phyloP scores from a whole-genome alignment of 495 filamentous ascomycete genomes.

The Xylaria sp. region DNA sequence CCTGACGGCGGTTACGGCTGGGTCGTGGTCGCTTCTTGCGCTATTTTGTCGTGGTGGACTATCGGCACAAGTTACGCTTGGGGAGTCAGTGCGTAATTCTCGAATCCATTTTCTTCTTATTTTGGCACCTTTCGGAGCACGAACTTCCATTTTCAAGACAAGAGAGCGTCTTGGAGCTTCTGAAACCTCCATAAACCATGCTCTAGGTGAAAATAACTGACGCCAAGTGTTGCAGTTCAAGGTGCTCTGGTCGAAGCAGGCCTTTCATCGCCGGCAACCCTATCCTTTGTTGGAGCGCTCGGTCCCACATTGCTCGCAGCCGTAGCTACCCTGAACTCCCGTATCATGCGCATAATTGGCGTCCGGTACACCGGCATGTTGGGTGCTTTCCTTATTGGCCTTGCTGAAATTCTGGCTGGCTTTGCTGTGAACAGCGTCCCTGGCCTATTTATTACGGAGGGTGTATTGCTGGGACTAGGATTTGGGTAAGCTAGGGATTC shows the following conservation, averaged over 20 bases:
- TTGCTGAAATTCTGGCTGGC: constrained; percentile 57
- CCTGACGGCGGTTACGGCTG: constrained; percentile 68
- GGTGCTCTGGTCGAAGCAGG: constrained; percentile 57
- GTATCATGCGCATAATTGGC: constrained; percentile 58
- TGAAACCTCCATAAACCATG: too few relatives aligned
- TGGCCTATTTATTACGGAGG: constrained; percentile 62
- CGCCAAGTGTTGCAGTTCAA: too few relatives aligned
- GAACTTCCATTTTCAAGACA: too few relatives aligned
- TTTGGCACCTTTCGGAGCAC: too few relatives aligned
- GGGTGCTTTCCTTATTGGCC: constrained; percentile 55
- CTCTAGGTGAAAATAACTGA: too few relatives aligned
- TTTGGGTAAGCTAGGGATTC: constrained; percentile 44
- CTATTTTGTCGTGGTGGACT: constrained; percentile 61
- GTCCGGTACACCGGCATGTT: constrained; percentile 51
- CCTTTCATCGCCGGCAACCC: constrained; percentile 53
- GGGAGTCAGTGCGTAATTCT: too few relatives aligned
- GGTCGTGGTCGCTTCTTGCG: constrained; percentile 61
- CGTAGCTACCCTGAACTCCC: constrained; percentile 56
- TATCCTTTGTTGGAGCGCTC: constrained; percentile 65
- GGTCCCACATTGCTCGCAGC: constrained; percentile 55
- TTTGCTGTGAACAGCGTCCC: constrained; percentile 57
- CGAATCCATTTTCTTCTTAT: too few relatives aligned
- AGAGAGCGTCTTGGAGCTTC: too few relatives aligned
- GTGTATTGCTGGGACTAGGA: constrained; percentile 61
- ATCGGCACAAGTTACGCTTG: constrained; percentile 61